Base-by-base conservation (phyloP, 257 asterid genomes). In the Forsythia viridissima region DNA sequence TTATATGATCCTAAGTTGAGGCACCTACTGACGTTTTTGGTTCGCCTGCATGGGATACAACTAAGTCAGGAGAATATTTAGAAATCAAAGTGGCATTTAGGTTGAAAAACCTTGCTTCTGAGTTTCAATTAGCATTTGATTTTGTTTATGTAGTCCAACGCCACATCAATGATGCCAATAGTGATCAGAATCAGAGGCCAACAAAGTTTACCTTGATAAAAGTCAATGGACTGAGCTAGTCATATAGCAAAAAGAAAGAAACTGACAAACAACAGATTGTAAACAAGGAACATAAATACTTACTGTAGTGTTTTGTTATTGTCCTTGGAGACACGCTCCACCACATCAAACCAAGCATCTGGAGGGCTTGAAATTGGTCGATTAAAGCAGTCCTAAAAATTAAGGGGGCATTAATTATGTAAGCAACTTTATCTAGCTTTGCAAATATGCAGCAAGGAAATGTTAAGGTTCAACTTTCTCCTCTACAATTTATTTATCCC, bases 301-400 rank as follows among this genome's bases (percentile, higher is more conserved):
- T 84, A 96, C 99, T 92, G 82, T 42, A 96, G 84, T 3, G 98
- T 96, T 86, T 93, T 96, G 92, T 96, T 96, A 80, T 91, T 90
- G 85, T 96, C 98, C 34, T 91, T 79, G 71, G 99, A 96, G 72
- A 93, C 82, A 78, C 99, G 99, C 88, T 93, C 98, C 88, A 93
- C 98, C 88, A 96, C 89, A 86, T 96, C 98, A 76, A 96, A 85
- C 99, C 99, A 96, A 87, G 99, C 93, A 96, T 96, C 99, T 16
- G 99, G 99, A 81, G 98, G 87, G 81, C 99, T 92, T n/a, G 96
- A 77, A 83, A 96, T 96, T 63, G 99, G 99, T 82, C 98, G 89
- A 46, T 92, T 95, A 85, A 96, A 96, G 90, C 98, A 96, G 89
- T 93, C 99, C 99, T 96, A 86, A 72, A 83, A 82, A 80, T 76